Conservation (phyloP, 2,329 filamentous ascomycete genomes). For the Sarocladium brachiariae region DNA sequence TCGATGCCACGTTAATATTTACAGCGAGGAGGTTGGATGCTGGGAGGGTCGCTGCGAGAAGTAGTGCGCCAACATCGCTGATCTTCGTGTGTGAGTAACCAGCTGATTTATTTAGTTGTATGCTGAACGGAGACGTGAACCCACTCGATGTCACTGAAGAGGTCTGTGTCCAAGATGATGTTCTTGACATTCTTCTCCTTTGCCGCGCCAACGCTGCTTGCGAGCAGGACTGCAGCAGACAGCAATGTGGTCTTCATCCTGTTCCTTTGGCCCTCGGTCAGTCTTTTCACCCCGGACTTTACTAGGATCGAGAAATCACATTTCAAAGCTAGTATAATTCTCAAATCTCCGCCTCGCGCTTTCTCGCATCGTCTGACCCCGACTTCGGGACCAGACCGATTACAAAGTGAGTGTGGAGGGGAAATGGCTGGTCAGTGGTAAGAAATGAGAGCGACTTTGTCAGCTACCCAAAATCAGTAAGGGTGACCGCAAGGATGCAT, state of each 20-base stretch:
- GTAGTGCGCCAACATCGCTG: slow-evolving; percentile 34
- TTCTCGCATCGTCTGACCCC: neutral
- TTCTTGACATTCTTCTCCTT: neutral
- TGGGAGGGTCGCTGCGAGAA: slow-evolving; percentile 32
- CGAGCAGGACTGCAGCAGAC: neutral
- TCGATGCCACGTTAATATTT: slow-evolving; percentile 33
- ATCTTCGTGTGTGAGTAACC: neutral
- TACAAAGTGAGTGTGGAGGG: too few relatives aligned
- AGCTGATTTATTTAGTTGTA: neutral
- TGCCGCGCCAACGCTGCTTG: neutral
- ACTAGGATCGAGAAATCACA: too few relatives aligned
- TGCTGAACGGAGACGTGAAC: too few relatives aligned
- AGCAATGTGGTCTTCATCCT: neutral
- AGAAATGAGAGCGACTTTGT: neutral
- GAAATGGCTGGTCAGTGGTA: neutral
- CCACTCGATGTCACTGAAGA: slow-evolving; percentile 41
- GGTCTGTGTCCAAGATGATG: slow-evolving; percentile 39
- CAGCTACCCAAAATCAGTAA: neutral
- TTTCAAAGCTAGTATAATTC: too few relatives aligned
- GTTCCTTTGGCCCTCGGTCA: too few relatives aligned
- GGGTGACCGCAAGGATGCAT: neutral
- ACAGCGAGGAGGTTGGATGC: slow-evolving; percentile 31
- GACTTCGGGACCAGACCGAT: neutral
- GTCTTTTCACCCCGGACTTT: too few relatives aligned
- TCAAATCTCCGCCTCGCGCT: too few relatives aligned